Evolutionary conservation across 768 basidiomycete species (phyloP).

Genomic region (Boletus edulis): DNA sequence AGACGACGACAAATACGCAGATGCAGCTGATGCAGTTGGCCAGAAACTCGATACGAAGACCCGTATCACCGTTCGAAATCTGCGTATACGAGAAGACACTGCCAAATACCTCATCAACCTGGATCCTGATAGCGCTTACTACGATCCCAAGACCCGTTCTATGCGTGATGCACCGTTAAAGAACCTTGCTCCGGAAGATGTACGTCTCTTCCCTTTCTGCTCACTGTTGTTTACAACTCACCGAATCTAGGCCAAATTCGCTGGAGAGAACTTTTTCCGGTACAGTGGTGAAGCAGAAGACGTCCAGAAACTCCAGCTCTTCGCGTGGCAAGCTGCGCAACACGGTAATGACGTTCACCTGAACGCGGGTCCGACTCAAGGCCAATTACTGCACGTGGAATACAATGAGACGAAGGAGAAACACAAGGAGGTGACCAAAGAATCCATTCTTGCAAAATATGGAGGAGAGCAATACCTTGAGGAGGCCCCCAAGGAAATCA

Average conservation of each 20-base stretch:
- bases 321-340: slow-evolving; percentile 95
- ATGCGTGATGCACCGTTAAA: slow-evolving; percentile 96
- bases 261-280: slow-evolving; percentile 95
- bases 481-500: slow-evolving; percentile 83
- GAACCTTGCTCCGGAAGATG: slow-evolving; percentile 82
- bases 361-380: slow-evolving; percentile 95
- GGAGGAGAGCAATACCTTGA: slow-evolving; percentile 93
- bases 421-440: slow-evolving; percentile 83
- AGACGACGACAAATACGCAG: slow-evolving; percentile 98
- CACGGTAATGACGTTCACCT: slow-evolving; percentile 94
- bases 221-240: neutral
- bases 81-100: slow-evolving; percentile 98
- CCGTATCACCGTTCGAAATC: slow-evolving; percentile 94
- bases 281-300: slow-evolving; percentile 91
- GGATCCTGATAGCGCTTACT: slow-evolving; percentile 94
- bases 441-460: slow-evolving; percentile 87
- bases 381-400: slow-evolving; percentile 86
- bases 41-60: slow-evolving; percentile 99
- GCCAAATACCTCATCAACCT: slow-evolving; percentile 98
- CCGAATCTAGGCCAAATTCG: slow-evolving; percentile 69
- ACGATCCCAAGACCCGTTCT: slow-evolving; percentile 98
- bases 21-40: slow-evolving; percentile 95
- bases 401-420: slow-evolving; percentile 92
- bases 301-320: slow-evolving; percentile 89
- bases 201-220: slow-evolving; percentile 37